Evolutionary conservation across 1,139 yeast species (phyloP).

Genomic region (Debaryomyces sp.): DNA sequence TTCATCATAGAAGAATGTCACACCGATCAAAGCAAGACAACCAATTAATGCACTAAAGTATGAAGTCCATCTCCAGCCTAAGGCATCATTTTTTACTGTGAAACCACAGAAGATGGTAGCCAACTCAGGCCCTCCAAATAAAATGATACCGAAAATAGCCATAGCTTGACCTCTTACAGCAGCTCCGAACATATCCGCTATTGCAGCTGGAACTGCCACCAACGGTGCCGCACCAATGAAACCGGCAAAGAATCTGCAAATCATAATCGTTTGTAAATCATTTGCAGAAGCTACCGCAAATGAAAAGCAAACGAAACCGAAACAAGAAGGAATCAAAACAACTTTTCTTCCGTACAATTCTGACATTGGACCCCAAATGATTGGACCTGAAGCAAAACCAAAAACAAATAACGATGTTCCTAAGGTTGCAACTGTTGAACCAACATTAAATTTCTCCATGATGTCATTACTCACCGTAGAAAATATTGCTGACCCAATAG

Average conservation of each 20-base stretch:
- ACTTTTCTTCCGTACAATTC: slow-evolving; percentile 72
- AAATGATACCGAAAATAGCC: too few relatives aligned
- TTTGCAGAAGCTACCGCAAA: slow-evolving; percentile 76
- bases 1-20: slow-evolving; percentile 36
- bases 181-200: too few relatives aligned
- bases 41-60: slow-evolving; percentile 53
- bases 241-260: slow-evolving; percentile 78
- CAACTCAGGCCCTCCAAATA: slow-evolving; percentile 28
- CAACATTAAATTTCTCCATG: too few relatives aligned
- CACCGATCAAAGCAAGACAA: slow-evolving; percentile 26
- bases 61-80: slow-evolving; percentile 57
- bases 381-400: too few relatives aligned
- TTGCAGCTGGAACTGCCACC: slow-evolving; percentile 44
- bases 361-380: slow-evolving; percentile 28
- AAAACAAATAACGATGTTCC: slow-evolving; percentile 20
- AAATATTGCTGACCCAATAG: too few relatives aligned
- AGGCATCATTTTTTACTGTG: slow-evolving; percentile 21
- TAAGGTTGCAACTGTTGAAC: too few relatives aligned
- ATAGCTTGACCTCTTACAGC: too few relatives aligned
- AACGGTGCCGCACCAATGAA: slow-evolving; percentile 77
- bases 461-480: too few relatives aligned
- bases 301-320: slow-evolving; percentile 60
- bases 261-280: slow-evolving; percentile 69
- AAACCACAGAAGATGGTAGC: slow-evolving; percentile 62
- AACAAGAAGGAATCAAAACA: slow-evolving; percentile 54